Conservation (phyloP, 768 basidiomycete genomes). For the Panaeolus papilionaceus region DNA sequence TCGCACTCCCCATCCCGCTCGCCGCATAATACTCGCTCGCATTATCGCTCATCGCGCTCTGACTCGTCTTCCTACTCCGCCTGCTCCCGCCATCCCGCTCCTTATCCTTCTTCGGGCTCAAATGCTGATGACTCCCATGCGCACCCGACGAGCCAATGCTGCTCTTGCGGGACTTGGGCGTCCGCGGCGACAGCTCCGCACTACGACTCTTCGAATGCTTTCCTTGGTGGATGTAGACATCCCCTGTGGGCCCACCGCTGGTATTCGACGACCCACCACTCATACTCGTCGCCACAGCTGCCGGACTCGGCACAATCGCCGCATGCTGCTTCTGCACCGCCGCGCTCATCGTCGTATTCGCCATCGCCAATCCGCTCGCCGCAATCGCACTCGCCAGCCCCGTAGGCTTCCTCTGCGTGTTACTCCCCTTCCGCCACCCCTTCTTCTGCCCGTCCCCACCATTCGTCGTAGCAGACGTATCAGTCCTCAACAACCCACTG, state of each 20-base stretch:
- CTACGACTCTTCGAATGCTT: slow-evolving; percentile 26
- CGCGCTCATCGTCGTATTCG: slow-evolving; percentile 56
- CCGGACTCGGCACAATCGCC: slow-evolving; percentile 3
- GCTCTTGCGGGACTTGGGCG: slow-evolving; percentile 34
- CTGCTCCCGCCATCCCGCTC: slow-evolving; percentile 8
- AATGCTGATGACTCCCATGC: not conserved
- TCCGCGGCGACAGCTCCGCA: slow-evolving; percentile 39
- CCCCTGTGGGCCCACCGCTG: not conserved
- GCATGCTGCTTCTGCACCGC: slow-evolving; percentile 50
- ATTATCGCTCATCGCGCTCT: slow-evolving; percentile 28
- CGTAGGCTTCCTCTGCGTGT: slow-evolving; percentile 50
- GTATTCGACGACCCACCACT: not conserved
- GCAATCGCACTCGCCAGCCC: slow-evolving; percentile 74
- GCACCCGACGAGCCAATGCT: slow-evolving; percentile 23
- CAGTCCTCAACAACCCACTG: slow-evolving; percentile 22
- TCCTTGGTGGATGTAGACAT: not conserved
- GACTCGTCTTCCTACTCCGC: slow-evolving; percentile 26
- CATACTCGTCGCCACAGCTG: slow-evolving; percentile 18
- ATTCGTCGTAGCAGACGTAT: not conserved
- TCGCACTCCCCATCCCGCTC: slow-evolving; percentile 17
- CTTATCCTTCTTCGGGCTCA: slow-evolving; percentile 1
- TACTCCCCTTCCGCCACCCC: slow-evolving; percentile 41
- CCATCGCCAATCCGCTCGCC: slow-evolving; percentile 71
- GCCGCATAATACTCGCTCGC: slow-evolving; percentile 23
- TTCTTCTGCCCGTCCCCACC: not conserved